phyloP scores from a whole-genome alignment of 768 basidiomycete species.

The Boletus patriciae region DNA sequence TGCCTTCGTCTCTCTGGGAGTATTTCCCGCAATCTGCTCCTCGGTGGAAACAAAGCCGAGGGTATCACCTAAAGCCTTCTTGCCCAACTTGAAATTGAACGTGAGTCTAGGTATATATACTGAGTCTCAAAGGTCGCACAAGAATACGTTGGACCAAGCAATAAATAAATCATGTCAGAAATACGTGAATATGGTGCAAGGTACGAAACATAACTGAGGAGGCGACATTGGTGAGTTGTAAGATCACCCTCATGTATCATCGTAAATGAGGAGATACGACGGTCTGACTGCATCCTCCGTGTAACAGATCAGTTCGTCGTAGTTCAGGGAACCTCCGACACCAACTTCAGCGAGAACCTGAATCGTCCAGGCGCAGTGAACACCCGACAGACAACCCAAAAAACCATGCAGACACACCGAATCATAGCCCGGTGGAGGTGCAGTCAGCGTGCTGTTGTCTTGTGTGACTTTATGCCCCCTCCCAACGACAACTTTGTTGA shows the following conservation, averaged over 20 bases:
- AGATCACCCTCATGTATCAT: slow-evolving; percentile 36
- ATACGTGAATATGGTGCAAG: too few species aligned
- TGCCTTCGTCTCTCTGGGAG: too few species aligned
- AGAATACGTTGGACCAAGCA: background rate
- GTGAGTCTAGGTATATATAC: background rate
- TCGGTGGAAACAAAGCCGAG: background rate
- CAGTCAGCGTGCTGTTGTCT: slow-evolving; percentile 53
- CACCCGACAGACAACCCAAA: background rate
- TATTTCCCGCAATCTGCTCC: too few species aligned
- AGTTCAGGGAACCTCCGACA: slow-evolving; percentile 62
- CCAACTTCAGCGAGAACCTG: slow-evolving; percentile 62
- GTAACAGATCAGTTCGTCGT: slow-evolving; percentile 73
- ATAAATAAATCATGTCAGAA: slow-evolving; percentile 9
- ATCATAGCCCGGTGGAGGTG: slow-evolving; percentile 64
- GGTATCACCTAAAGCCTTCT: background rate
- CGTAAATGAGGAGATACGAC: slow-evolving; percentile 70
- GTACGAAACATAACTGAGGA: slow-evolving; percentile 7
- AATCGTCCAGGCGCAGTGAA: slow-evolving; percentile 2
- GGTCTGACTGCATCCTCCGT: slow-evolving; percentile 70
- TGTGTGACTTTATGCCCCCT: slow-evolving; percentile 65
- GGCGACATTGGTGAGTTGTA: background rate
- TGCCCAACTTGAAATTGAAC: background rate
- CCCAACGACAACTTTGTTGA: slow-evolving; percentile 74
- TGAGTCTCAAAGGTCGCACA: background rate
- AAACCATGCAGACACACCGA: slow-evolving; percentile 45